A percentile compares a stretch with the other conserved stretches of the same genome.
Evolutionary conservation across 176 grass and related monocot species (phyloP).

Genomic region (Chloris gayana): DNA sequence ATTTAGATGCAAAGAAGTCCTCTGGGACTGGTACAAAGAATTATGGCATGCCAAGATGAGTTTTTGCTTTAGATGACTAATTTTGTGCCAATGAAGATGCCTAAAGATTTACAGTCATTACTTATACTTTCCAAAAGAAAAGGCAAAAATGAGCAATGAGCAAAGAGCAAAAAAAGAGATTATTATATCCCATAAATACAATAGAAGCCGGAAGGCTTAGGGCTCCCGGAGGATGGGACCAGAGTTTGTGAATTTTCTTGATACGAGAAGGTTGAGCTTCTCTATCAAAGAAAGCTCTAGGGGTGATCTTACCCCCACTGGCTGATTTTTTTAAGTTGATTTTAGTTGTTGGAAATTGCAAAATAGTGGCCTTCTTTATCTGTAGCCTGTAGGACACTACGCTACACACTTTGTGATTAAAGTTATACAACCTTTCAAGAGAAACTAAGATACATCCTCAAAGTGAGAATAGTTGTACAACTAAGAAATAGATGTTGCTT

Average conservation of each 20-base stretch:
- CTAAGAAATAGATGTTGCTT: not conserved
- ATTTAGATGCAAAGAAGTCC: conserved; percentile 23
- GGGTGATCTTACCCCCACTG: no score
- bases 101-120: conserved; percentile 4
- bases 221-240: no score
- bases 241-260: no score
- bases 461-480: not conserved
- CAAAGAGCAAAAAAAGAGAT: not conserved
- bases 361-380: not conserved
- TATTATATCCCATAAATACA: not conserved
- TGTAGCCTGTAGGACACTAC: not conserved
- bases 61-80: not conserved
- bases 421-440: not conserved
- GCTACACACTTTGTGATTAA: not conserved
- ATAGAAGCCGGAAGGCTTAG: not conserved
- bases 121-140: not conserved
- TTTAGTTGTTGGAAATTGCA: not conserved
- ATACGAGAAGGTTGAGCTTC: no score
- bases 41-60: not conserved
- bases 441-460: not conserved
- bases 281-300: no score
- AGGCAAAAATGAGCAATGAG: not conserved
- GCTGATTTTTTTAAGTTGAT: not conserved
- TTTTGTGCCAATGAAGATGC: conserved; percentile 6
- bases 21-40: conserved; percentile 3